Percentiles rank a stretch among this genome's conserved stretches.
Evolutionary conservation across 2,329 filamentous ascomycete genomes (phyloP).

Genomic region (Aspergillus sergii): DNA sequence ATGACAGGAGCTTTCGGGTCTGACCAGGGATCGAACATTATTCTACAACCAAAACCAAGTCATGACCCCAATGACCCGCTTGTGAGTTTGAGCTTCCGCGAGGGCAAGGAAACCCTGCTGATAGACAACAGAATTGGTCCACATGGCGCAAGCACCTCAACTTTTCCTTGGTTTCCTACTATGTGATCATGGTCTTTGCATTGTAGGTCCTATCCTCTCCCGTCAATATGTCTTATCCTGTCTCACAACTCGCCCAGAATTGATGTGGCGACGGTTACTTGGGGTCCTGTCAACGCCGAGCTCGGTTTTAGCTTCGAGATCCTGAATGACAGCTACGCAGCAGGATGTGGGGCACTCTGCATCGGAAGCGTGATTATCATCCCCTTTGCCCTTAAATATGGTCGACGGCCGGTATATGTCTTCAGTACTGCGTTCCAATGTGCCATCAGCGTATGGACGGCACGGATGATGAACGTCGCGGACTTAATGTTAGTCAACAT

Average conservation of each 20-base stretch:
- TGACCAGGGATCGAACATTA: not conserved
- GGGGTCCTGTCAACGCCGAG: slow-evolving; percentile 47
- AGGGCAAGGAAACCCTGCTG: not conserved
- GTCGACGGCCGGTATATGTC: slow-evolving; percentile 50
- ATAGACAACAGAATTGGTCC: not conserved
- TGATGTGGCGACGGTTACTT: slow-evolving; percentile 28
- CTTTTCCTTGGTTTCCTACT: not conserved
- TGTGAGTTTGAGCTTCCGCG: not conserved
- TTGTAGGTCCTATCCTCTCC: not conserved
- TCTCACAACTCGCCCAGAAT: not conserved
- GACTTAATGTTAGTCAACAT: slow-evolving; percentile 51
- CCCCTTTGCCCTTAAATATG: slow-evolving; percentile 51
- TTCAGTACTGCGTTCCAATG: slow-evolving; percentile 45
- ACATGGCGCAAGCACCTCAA: not conserved
- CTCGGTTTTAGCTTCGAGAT: slow-evolving; percentile 46
- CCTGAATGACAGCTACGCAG: slow-evolving; percentile 51
- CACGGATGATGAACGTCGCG: slow-evolving; percentile 42
- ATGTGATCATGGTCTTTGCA: not conserved
- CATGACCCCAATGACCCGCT: not conserved
- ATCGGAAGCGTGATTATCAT: slow-evolving; percentile 48
- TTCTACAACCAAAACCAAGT: not conserved
- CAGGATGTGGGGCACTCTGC: slow-evolving; percentile 45
- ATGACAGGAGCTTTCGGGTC: too few species aligned
- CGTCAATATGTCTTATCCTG: not conserved
- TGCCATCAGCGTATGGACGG: slow-evolving; percentile 46